Conservation (phyloP, 371 early-diverging fungal species). For the Syncephalastrum contaminatum region DNA sequence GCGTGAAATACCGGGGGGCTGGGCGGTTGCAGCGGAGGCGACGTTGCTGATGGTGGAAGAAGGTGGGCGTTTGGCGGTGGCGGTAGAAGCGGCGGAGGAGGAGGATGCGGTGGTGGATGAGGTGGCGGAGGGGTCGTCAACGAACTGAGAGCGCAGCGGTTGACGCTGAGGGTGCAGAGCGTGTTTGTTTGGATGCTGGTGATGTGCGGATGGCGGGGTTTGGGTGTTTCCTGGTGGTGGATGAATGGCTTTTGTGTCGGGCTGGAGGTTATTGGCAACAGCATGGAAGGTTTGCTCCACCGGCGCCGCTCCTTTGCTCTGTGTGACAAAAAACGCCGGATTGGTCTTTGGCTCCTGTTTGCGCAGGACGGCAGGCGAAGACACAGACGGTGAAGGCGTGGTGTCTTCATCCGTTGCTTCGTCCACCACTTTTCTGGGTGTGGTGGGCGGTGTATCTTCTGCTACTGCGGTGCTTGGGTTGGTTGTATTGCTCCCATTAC, state of each 20-base stretch:
- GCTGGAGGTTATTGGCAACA: slow-evolving; percentile 27
- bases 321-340: slow-evolving; percentile 10
- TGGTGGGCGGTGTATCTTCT: slow-evolving; percentile 13
- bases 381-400: slow-evolving; percentile 10
- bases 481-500: not conserved
- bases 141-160: slow-evolving; percentile 18
- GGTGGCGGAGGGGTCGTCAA: slow-evolving; percentile 8
- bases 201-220: too few relatives aligned
- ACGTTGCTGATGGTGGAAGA: slow-evolving; percentile 14
- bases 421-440: slow-evolving; percentile 4
- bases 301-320: slow-evolving; percentile 26
- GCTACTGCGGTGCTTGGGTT: slow-evolving; percentile 5
- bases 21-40: slow-evolving; percentile 22
- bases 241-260: not conserved
- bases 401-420: not conserved
- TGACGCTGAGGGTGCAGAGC: not conserved
- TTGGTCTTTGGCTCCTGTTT: slow-evolving; percentile 6
- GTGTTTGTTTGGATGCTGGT: not conserved
- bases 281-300: slow-evolving; percentile 39
- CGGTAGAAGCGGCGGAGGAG: not conserved
- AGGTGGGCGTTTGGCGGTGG: slow-evolving; percentile 3
- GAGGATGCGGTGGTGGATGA: not conserved
- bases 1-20: slow-evolving; percentile 35
- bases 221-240: too few relatives aligned
- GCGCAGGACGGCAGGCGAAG: slow-evolving; percentile 12